These are phyloP conservation scores for Mycena epipterygia DNA, from an alignment of 768 basidiomycete species.

Conservation along the genomic window DNA sequence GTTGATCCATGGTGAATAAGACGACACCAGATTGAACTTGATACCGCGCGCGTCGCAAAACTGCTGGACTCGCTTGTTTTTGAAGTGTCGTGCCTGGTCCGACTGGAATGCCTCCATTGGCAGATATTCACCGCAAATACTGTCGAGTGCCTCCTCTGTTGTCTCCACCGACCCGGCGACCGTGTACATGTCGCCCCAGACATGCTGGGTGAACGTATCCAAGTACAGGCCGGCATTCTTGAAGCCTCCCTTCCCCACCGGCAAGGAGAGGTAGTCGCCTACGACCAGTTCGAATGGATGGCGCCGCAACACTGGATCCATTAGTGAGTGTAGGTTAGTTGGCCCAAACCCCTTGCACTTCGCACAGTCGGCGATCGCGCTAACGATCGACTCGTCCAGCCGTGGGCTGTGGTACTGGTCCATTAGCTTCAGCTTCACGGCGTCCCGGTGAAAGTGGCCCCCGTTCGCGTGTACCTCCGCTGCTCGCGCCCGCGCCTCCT, in stretches of 20 bases:
- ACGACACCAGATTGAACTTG: constrained; percentile 26
- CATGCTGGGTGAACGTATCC: constrained; percentile 30
- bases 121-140: constrained; percentile 31
- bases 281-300: constrained; percentile 47
- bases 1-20: constrained; percentile 47
- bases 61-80: constrained; percentile 29
- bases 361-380: constrained; percentile 39
- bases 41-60: constrained; percentile 30
- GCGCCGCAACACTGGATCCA: constrained; percentile 41
- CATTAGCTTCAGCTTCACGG: constrained; percentile 33
- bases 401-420: constrained; percentile 36
- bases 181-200: constrained; percentile 43
- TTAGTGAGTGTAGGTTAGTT: constrained; percentile 37
- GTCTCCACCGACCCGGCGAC: not conserved
- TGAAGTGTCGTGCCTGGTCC: constrained; percentile 44
- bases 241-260: constrained; percentile 38
- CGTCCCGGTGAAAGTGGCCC: constrained; percentile 42
- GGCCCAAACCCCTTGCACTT: constrained; percentile 45
- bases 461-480: constrained; percentile 16
- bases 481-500: constrained; percentile 3
- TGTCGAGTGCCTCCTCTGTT: constrained; percentile 19
- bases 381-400: constrained; percentile 38
- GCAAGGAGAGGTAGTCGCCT: constrained; percentile 45
- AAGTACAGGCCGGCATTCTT: constrained; percentile 35
- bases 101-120: constrained; percentile 38